Base-by-base conservation (phyloP, 768 basidiomycete species). In the Amanita inopinata region DNA sequence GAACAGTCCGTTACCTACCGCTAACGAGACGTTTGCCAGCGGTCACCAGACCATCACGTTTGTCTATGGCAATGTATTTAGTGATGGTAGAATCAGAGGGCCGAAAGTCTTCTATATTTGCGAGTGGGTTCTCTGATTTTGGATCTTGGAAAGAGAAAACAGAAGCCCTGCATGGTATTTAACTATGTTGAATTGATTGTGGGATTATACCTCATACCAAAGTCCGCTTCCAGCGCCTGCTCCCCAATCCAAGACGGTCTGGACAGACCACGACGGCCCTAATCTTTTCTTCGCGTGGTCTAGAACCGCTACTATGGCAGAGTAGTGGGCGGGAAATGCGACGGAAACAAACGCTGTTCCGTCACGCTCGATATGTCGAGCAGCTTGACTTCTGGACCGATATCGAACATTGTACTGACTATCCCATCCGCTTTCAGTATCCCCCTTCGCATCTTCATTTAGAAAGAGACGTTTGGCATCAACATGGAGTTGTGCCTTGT, bases 321-420 rank as follows among this genome's bases (percentile, higher is more conserved):
- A 76, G 57, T 85, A 93, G 62, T 91, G 84, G 2, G 81, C 78
- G 1, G 90, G 90, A 49, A 93, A 71, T n/a, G 80, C 83, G 37
- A 92, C 71, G 9, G 85, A 79, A 10, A 83, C 82, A 56, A 91
- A 93, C 3, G 90, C 90, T 18, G 83, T 79, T 17, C 81, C 87
- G 49, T 91, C 85, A 19, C 83, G 71, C 42, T 73, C 69, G 30
- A 65, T 65, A 57, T 85, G 83, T 19, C 71, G 71, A 44, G 60
- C 60, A 25, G 71, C 68, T 53, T 84, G 80, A 40, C 65, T 61
- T 31, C 66, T 62, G 9, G 79, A 80, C 49, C 72, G 77, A 58
- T 87, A 86, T 46, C 62, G 64, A 6, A 66, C 65, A 43, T 78
- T 64, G 54, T 78, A 82, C 7, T 67, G 51, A 12, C 71, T 50